Evolutionary conservation across 2,329 filamentous ascomycete species (phyloP), one percentile per base, ranked within the genome.

Genomic region (Aspergillus sp.): DNA sequence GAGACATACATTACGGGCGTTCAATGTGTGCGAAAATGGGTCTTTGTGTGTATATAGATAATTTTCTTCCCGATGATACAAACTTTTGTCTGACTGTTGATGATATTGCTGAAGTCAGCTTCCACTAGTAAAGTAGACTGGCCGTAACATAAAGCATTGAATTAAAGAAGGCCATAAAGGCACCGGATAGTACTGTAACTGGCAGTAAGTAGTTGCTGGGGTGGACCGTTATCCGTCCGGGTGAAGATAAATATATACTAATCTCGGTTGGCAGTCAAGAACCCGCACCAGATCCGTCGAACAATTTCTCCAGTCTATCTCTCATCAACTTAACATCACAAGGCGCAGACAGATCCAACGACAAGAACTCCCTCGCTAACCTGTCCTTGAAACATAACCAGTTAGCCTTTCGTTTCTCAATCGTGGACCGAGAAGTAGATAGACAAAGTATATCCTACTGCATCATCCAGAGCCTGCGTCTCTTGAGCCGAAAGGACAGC

Each of bases 401-500:
- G 23, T 65, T 41, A 66, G 60, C 17, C 9, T 12, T 2, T 28
- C 15, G 3, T 2, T 28, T 21, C 23, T 4, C 13, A 12, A 48
- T 1, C 13, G 12, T 12, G 15, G 21, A 19, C 19, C 2, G 19
- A 19, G 39, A 21, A 50, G 10, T 5, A 36, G 21, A n/a, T 17
- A 13, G 21, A 50, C 15, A 8, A 21, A 21, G 2, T 28, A 23
- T 47, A 13, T 9, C 21, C 79, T 75, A 86, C 86, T 23, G 92
- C 91, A 64, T 85, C 79, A 67, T 87, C 82, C n/a, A 97, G 80
- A 39, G 85, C 84, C n/a, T 78, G 74, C 55, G 82, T 81, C 69
- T 97, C 91, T 4, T 80, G 79, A 0, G 80, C 77, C 0, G 87
- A 87, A 64, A 96, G 79, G 48, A 82, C 83, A 4, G 90, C 86